Base-by-base conservation (phyloP, 75 land plant species). In the Sequoiadendron giganteum region DNA sequence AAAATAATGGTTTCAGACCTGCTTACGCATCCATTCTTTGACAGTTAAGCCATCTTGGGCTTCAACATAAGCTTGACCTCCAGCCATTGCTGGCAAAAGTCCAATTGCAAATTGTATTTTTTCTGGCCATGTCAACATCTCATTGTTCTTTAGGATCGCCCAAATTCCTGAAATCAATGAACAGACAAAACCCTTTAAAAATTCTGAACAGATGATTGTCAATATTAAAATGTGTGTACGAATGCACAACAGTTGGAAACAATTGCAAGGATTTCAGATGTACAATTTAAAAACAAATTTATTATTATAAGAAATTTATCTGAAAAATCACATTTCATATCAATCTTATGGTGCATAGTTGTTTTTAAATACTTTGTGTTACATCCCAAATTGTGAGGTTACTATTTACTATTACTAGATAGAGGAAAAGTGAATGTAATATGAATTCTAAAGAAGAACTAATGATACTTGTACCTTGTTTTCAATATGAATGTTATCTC, bases 71-170 rank as follows among this genome's bases (percentile, higher is more conserved):
- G 94, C 52, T 83, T 98, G 98, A 39, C 99, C 99, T 40, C 99
- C 98, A 72, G 94, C 40, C 47, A 98, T 98, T 43, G 99, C 98
- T 89, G 99, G 99, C 34, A 98, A 86, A 45, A 98, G 92, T 14
- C 99, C 98, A 88, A 98, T 92, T 42, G 99, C 99, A 95, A 98
- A 98, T 77, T 90, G 89, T 47, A 98, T 88, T 86, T 98, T 98
- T 87, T 98, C 99, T 48, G 98, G 91, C 96, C 97, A 97, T 25
- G 94, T 95, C 30, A 98, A 93, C 98, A 98, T 96, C 89, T 96
- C 97, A 89, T 95, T 98, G 88, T 98, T 98, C 88, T 87, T 94
- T 55, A 98, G 88, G 36, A 98, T 98, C 6, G 98, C 99, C 96
- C 92, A 95, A 85, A 98, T 93, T 40, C 99, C 99, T 98, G 93